These are phyloP conservation scores for Wickerhamomyces subpelliculosus DNA, from an alignment of 805 yeast species.

Conservation along the genomic window DNA sequence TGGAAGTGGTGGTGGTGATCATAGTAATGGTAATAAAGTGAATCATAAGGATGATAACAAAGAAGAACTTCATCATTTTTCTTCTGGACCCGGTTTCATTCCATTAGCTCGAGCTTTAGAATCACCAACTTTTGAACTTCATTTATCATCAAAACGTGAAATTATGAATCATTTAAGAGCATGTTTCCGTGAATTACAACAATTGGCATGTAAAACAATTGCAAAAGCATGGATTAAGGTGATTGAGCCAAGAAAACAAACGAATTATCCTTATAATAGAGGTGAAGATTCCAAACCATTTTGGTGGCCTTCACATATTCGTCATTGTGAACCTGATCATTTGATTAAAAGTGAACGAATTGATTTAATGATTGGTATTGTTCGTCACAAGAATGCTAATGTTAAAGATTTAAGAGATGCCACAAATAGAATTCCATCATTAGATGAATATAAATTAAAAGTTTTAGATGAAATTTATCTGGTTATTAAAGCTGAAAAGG, in stretches of 20 bases:
- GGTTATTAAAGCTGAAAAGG: neutral
- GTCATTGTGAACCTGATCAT: constrained; percentile 73
- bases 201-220: constrained; percentile 49
- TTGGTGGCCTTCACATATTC: constrained; percentile 64
- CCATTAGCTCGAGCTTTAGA: neutral
- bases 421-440: neutral
- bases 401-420: constrained; percentile 2
- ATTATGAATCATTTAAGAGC: neutral
- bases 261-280: constrained; percentile 52
- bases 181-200: constrained; percentile 19
- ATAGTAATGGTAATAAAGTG: too few relatives aligned
- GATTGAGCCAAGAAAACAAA: constrained; percentile 62
- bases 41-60: too few relatives aligned
- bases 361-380: constrained; percentile 36
- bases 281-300: constrained; percentile 44
- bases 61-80: too few relatives aligned
- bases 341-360: constrained; percentile 52
- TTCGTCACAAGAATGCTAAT: constrained; percentile 15
- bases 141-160: neutral
- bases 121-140: neutral
- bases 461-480: constrained; percentile 11
- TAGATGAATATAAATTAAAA: constrained; percentile 2
- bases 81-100: too few relatives aligned
- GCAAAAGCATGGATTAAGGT: constrained; percentile 63
- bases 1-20: too few relatives aligned